Evolutionary conservation across 805 yeast species (phyloP).

Genomic region (Kodamaea restingae): DNA sequence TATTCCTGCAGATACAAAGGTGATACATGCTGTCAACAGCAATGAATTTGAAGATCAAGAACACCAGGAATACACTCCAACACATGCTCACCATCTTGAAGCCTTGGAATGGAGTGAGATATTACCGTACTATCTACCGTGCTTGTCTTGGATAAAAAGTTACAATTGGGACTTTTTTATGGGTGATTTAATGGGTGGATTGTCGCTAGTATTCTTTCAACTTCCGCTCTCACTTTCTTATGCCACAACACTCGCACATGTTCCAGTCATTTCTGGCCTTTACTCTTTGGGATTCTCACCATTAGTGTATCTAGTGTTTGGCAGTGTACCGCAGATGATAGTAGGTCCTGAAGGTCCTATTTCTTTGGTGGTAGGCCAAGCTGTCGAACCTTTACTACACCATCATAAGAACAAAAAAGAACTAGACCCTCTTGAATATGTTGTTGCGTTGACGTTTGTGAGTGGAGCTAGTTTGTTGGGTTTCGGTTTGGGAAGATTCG

Average conservation of each 20-base stretch:
- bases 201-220: slow-evolving; percentile 86
- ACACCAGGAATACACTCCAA: slow-evolving; percentile 21
- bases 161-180: slow-evolving; percentile 41
- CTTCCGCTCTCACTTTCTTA: slow-evolving; percentile 67
- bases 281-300: slow-evolving; percentile 39
- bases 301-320: slow-evolving; percentile 37
- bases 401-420: slow-evolving; percentile 32
- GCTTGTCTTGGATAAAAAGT: slow-evolving; percentile 60
- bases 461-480: slow-evolving; percentile 71
- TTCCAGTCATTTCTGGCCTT: slow-evolving; percentile 39
- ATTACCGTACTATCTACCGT: slow-evolving; percentile 64
- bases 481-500: slow-evolving; percentile 50
- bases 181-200: slow-evolving; percentile 75
- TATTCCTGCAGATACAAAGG: too few relatives aligned
- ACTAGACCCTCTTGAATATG: slow-evolving; percentile 44
- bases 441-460: slow-evolving; percentile 65
- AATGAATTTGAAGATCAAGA: not conserved
- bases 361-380: slow-evolving; percentile 43
- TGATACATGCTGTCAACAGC: too few relatives aligned
- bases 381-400: slow-evolving; percentile 37
- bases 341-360: slow-evolving; percentile 47
- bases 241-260: slow-evolving; percentile 40
- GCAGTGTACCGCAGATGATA: slow-evolving; percentile 45
- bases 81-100: slow-evolving; percentile 18
- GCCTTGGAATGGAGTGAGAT: slow-evolving; percentile 26